phyloP scores from a whole-genome alignment of 2,329 filamentous ascomycete genomes.

The Cladosporium sp. region DNA sequence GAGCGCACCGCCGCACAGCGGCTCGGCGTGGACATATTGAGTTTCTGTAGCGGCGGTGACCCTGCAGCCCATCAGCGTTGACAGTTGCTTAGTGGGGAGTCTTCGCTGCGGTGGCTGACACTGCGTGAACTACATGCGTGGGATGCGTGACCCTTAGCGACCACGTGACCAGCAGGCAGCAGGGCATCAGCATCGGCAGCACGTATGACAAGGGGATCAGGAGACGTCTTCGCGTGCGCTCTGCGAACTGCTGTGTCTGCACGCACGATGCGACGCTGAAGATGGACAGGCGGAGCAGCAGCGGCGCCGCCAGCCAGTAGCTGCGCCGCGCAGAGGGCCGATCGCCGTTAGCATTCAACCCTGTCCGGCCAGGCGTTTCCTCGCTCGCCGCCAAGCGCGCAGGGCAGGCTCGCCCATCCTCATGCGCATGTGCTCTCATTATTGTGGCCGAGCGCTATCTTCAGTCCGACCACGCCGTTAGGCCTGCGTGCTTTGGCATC shows the following conservation, averaged over 20 bases:
- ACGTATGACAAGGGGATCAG: background rate
- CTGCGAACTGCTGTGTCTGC: background rate
- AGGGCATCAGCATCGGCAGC: background rate
- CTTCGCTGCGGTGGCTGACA: background rate
- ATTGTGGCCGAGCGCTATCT: conserved; percentile 1
- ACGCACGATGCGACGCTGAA: background rate
- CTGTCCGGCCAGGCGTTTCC: conserved; percentile 1
- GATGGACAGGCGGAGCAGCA: background rate
- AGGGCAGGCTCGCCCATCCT: conserved; percentile 1
- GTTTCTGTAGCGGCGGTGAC: conserved; percentile 10
- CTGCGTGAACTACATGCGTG: background rate
- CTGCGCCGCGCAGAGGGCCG: background rate
- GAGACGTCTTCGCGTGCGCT: background rate
- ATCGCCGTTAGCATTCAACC: conserved; percentile 6
- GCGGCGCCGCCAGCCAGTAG: background rate
- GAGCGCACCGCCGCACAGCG: conserved; percentile 2
- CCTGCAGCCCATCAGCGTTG: conserved; percentile 12
- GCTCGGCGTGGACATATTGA: conserved; percentile 1
- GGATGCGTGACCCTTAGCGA: background rate
- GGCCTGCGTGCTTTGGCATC: no score
- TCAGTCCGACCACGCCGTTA: background rate
- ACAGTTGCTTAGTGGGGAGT: conserved; percentile 4
- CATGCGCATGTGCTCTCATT: background rate
- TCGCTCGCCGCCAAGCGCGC: background rate
- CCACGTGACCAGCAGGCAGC: no score